Evolutionary conservation across 257 asterid species (phyloP), one percentile per base, ranked within the genome.

Genomic region (Linaria vulgaris): DNA sequence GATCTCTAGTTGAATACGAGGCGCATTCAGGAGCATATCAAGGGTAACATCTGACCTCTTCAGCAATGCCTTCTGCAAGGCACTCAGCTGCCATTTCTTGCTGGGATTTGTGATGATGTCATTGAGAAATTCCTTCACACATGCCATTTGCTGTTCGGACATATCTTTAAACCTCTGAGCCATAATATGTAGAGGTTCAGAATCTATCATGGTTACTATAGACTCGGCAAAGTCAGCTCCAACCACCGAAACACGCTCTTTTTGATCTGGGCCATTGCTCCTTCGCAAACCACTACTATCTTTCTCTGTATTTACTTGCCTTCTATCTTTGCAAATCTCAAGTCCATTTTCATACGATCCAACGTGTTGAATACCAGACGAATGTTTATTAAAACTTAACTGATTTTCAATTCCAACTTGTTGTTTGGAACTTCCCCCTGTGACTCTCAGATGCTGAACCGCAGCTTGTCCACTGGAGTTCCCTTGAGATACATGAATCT

Each of bases 211-310:
- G 19, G 92, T 77, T 56, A 94, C 80, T 24, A 84, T 77, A 13
- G 96, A 91, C 79, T 90, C 97, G 5, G 85, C 76, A 66, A 82
- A 78, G 68, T 88, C 99, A 43, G 84, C 56, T 59, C 87, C 96
- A 76, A 71, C 72, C 19, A 67, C 70, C 76, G 70, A 59, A 38
- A 63, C 74, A 65, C 76, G 83, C 77, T 83, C 88, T 69, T 77
- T 83, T 66, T 74, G 81, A 67, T 79, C 87, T 57, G 69, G 72
- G 51, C 77, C 68, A 64, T 67, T 76, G 70, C 67, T 71, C 78
- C 76, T 78, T 69, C 41, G 71, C 43, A 72, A 74, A 59, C 69
- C 67, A 72, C 82, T 82, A 67, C 77, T 63, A 73, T 83, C 83
- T 51, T 80, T 83, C 74, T 84, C 90, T 44, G 63, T 67, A 55